Conservation (phyloP, 2,329 filamentous ascomycete genomes). For the Ambrosiella cleistominuta region DNA sequence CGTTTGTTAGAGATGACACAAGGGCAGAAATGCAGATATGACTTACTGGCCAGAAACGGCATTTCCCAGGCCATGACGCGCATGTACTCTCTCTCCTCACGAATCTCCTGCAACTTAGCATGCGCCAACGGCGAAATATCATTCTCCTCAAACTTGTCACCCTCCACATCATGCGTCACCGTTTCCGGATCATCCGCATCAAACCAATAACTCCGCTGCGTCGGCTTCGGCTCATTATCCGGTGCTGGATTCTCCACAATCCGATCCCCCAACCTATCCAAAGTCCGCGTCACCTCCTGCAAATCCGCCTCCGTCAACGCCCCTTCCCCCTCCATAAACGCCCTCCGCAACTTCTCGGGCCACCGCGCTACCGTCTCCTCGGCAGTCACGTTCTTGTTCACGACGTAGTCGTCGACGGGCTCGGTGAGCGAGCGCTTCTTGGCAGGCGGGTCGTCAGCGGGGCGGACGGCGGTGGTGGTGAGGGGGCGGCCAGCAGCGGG, state of each 20-base stretch:
- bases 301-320: constrained; percentile 10
- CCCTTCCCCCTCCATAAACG: constrained; percentile 6
- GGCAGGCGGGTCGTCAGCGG: not conserved
- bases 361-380: constrained; percentile 12
- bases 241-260: constrained; percentile 12
- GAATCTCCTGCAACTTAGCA: constrained; percentile 69
- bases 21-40: not conserved
- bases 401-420: constrained; percentile 4
- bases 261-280: constrained; percentile 14
- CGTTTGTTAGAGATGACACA: not conserved
- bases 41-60: constrained; percentile 72
- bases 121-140: constrained; percentile 74
- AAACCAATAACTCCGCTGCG: constrained; percentile 29
- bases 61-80: constrained; percentile 88
- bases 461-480: not conserved
- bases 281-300: constrained; percentile 3
- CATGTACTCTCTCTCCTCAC: constrained; percentile 77
- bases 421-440: constrained; percentile 12
- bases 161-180: constrained; percentile 34
- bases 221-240: constrained; percentile 17
- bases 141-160: constrained; percentile 54
- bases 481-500: not conserved
- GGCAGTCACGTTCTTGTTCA: constrained; percentile 10
- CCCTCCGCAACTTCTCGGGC: constrained; percentile 8
- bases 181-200: constrained; percentile 31